Base-by-base conservation (phyloP, 768 basidiomycete genomes). In the Collybia sordida region DNA sequence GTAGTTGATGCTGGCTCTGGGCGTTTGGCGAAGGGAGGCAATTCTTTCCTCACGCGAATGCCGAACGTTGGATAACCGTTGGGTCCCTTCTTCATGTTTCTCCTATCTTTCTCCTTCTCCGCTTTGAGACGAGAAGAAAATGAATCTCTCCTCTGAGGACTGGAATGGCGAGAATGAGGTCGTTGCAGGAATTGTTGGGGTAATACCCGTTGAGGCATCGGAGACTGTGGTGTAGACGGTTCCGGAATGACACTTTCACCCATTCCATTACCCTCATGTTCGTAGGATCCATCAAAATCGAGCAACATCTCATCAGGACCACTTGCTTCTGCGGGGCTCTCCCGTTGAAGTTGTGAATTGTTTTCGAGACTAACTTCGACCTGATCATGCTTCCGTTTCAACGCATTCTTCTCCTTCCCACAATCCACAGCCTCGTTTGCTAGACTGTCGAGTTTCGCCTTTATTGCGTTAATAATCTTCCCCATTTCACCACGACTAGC, bases 21-120 rank as follows among this genome's bases (percentile, higher is more conserved):
- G 31, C 31, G 31, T 31, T 31, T 31, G 31, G 31, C 31, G 14
- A 31, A 31, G 14, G 31, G 31, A 12, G 44, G 24, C 51, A 47
- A 6, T 68, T 64, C 51, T 72, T 72, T 38, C 67, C 69, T 12
- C 79, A 72, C 64, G 14, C 81, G 79, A 38, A 79, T 68, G 31
- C 80, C 79, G 8, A 76, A 62, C 19, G 72, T 50, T 14, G 79
- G 78, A 40, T 77, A 74, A 11, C 56, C 54, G 12, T 35, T 22
- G 42, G 59, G 58, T 1, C 34, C 18, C 55, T 73, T 79, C 67
- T 77, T 78, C 45, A 64, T 52, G 31, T 72, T 66, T 47, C 73
- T 77, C 44, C 71, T 72, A 52, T 73, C 74, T 43, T 60, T 61
- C 38, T 61, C 64, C 44, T 60, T 63, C 22, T 44, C 49, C 21